Conservation (phyloP, 805 yeast genomes). For the Candida mattraensis region DNA sequence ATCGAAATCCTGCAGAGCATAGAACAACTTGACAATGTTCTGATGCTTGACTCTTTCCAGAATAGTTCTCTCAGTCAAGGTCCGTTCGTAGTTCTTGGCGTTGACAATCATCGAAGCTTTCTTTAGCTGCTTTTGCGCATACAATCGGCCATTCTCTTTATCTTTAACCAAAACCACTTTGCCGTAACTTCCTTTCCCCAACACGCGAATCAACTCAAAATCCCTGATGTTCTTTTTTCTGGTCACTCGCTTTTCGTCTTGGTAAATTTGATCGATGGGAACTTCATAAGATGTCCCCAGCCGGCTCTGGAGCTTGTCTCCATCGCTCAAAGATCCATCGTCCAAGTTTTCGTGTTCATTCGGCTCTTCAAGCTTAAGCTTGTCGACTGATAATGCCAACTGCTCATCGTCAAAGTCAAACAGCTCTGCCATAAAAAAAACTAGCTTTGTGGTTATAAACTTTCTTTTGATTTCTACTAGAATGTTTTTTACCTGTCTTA, state of each 20-base stretch:
- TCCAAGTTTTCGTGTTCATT: constrained; percentile 4
- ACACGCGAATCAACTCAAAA: constrained; percentile 71
- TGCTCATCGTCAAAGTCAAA: constrained; percentile 33
- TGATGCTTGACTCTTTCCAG: constrained; percentile 73
- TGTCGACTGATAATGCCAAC: constrained; percentile 9
- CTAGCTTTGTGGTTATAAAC: too few relatives aligned
- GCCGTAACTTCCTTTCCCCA: constrained; percentile 89
- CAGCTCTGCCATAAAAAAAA: constrained; percentile 23
- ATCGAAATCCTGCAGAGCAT: constrained; percentile 78
- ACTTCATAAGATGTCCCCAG: constrained; percentile 37
- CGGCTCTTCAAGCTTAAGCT: constrained; percentile 6
- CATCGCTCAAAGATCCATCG: not conserved
- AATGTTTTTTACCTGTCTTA: too few relatives aligned
- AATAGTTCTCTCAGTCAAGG: constrained; percentile 77
- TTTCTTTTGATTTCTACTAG: too few relatives aligned
- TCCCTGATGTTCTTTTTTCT: constrained; percentile 41
- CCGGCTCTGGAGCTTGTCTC: constrained; percentile 7
- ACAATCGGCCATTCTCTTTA: constrained; percentile 56
- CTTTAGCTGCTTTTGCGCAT: constrained; percentile 82
- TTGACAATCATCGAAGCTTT: constrained; percentile 75
- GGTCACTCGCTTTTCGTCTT: constrained; percentile 24
- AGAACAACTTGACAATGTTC: constrained; percentile 76
- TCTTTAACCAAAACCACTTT: constrained; percentile 80
- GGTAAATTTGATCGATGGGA: constrained; percentile 9
- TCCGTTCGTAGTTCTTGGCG: constrained; percentile 62